Evolutionary conservation across 129 eudicot species (phyloP).

Genomic region (Lactuca sativa): DNA sequence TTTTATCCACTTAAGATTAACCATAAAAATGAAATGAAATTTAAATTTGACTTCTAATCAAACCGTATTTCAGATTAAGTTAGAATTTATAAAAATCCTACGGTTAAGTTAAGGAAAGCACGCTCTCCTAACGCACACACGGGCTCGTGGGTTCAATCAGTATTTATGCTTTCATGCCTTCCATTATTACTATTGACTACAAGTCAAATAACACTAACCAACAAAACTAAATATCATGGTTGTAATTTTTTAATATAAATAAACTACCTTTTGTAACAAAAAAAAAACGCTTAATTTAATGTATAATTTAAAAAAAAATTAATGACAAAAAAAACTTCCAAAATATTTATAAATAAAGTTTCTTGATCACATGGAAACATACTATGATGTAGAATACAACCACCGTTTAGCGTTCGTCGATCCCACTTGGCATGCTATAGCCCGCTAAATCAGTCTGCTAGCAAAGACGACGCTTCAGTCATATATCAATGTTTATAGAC

Average conservation of each 20-base stretch:
- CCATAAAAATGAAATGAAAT: neutral
- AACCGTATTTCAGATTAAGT: neutral
- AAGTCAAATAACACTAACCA: neutral
- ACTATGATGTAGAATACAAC: too few species aligned
- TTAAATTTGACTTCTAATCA: neutral
- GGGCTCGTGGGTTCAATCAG: conserved; percentile 12
- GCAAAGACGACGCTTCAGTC: too few species aligned
- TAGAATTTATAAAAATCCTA: neutral
- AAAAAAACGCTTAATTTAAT: neutral
- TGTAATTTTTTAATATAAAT: neutral
- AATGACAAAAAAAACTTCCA: neutral
- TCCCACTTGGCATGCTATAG: too few species aligned
- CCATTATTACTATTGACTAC: conserved; percentile 18
- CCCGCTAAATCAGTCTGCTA: too few species aligned
- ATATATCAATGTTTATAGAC: too few species aligned
- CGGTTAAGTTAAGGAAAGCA: neutral
- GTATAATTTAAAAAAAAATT: too few species aligned
- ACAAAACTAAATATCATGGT: neutral
- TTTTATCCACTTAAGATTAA: neutral
- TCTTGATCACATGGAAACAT: too few species aligned
- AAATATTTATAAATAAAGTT: too few species aligned
- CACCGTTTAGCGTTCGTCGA: too few species aligned
- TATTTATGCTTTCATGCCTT: neutral
- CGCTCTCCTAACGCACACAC: neutral
- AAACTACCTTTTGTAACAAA: neutral